Evolutionary conservation across 2,329 filamentous ascomycete genomes (phyloP), one percentile per base, ranked within the genome.

Genomic region (Colletotrichum chlorophyti): DNA sequence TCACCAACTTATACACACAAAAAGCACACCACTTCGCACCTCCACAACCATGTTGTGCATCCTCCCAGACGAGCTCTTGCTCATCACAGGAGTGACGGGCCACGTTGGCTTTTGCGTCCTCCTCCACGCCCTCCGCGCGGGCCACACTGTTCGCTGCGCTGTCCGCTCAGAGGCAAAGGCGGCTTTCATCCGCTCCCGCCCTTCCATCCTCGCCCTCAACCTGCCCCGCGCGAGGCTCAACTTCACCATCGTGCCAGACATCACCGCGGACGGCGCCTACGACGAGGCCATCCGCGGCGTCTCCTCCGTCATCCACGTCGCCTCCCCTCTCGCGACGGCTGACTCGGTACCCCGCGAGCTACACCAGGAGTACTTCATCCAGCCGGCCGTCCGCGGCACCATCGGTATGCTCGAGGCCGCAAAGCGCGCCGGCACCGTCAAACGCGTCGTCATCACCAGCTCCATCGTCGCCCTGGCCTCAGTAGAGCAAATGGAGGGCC

Each of bases 271-370:
- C 1, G 70, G 69, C 17, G 77, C 76, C 5, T 79, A 76, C 49
- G 73, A 78, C 34, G 69, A 74, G n/a, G 75, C 74, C n/a, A 68
- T 77, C 53, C 64, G 72, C 34, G 76, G 70, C 7, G 74, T 76
- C 35, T 68, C 69, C 12, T 73, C 72, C 58, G 68, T 80, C 37
- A 66, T 75, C 29, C 70, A 72, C 59, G 34, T 66, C 6, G 69
- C 70, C 1, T 68, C 74, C 1, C 65, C 72, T 54, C 43, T 64
- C 8, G 64, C 68, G 43, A 67, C 58, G 1, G 53, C 53, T 23
- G 40, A 60, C 91, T 76, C 87, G 90, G 65, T 83, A 87, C 69
- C 85, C 86, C 45, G 81, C 88, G 42, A 80, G 83, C 3, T 76
- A 79, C 54, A 73, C 73, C 5, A 67, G 73, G 9, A 71, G 15